Percentiles rank a stretch among this genome's conserved stretches.
Conservation (phyloP, 1,284 basidiomycete species). For the Meripilus lineatus region DNA sequence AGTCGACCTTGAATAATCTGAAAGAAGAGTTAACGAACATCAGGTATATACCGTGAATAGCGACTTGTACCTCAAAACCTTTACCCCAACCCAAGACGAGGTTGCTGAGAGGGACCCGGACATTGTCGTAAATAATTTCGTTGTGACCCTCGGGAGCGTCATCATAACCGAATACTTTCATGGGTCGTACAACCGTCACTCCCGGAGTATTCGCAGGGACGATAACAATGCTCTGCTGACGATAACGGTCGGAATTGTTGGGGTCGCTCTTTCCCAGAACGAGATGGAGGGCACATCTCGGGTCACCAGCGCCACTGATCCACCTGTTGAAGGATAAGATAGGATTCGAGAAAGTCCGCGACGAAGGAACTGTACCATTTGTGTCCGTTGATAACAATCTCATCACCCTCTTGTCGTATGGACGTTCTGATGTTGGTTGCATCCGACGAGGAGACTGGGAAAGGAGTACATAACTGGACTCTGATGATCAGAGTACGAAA, state of each 20-base stretch:
- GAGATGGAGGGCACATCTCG: conserved; percentile 84
- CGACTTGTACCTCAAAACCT: conserved; percentile 72
- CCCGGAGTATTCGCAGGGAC: conserved; percentile 87
- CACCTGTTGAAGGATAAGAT: conserved; percentile 50
- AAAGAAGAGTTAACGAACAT: background rate
- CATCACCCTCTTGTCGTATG: conserved; percentile 80
- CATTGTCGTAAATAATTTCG: conserved; percentile 93
- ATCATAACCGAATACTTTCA: conserved; percentile 92
- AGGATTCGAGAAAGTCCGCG: background rate
- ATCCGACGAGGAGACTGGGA: conserved; percentile 88
- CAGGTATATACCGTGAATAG: background rate
- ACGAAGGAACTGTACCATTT: conserved; percentile 71
- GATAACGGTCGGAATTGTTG: conserved; percentile 64
- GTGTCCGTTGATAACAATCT: conserved; percentile 93
- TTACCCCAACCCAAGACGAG: conserved; percentile 90
- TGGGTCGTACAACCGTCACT: conserved; percentile 85
- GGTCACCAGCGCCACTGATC: conserved; percentile 97
- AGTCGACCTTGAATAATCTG: conserved; percentile 97
- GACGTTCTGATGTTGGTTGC: conserved; percentile 94
- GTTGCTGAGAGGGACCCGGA: conserved; percentile 81
- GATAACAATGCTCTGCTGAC: conserved; percentile 91
- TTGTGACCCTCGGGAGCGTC: conserved; percentile 96
- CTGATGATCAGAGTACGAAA: background rate
- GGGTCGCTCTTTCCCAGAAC: conserved; percentile 92
- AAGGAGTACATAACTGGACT: conserved; percentile 1